Conservation (phyloP, 192 early-diverging fungal genomes). For the Mortierella alpina region DNA sequence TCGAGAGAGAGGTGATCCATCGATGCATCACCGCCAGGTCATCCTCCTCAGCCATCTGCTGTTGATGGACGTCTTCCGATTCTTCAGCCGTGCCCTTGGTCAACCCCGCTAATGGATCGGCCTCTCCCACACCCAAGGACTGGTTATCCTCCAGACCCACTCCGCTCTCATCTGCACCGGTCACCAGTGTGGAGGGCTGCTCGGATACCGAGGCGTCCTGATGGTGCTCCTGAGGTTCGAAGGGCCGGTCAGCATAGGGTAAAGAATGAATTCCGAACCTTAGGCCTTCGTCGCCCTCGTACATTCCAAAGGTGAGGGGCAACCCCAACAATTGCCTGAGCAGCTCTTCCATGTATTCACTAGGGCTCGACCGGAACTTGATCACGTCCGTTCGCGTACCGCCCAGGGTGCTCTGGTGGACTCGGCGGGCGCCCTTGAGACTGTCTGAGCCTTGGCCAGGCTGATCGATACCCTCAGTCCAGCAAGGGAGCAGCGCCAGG, state of each 20-base stretch:
- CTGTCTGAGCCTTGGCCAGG: conserved; percentile 16
- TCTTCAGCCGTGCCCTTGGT: neutral
- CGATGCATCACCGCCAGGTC: conserved; percentile 64
- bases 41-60: conserved; percentile 42
- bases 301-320: conserved; percentile 79
- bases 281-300: conserved; percentile 67
- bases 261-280: conserved; percentile 41
- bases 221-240: conserved; percentile 12
- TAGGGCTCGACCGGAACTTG: conserved; percentile 74
- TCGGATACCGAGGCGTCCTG: conserved; percentile 20
- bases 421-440: conserved; percentile 46
- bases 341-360: conserved; percentile 73
- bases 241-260: conserved; percentile 35
- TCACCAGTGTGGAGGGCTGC: conserved; percentile 73
- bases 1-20: conserved; percentile 76
- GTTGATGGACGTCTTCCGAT: conserved; percentile 19
- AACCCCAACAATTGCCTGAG: conserved; percentile 76
- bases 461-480: conserved; percentile 52
- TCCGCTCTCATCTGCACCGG: conserved; percentile 64
- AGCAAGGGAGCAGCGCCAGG: conserved; percentile 56
- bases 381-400: conserved; percentile 48
- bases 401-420: conserved; percentile 52
- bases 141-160: conserved; percentile 58
- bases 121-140: conserved; percentile 26
- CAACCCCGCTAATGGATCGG: neutral